These are phyloP conservation scores for Abrus precatorius DNA, from an alignment of 306 rosid species.

Conservation along the genomic window DNA sequence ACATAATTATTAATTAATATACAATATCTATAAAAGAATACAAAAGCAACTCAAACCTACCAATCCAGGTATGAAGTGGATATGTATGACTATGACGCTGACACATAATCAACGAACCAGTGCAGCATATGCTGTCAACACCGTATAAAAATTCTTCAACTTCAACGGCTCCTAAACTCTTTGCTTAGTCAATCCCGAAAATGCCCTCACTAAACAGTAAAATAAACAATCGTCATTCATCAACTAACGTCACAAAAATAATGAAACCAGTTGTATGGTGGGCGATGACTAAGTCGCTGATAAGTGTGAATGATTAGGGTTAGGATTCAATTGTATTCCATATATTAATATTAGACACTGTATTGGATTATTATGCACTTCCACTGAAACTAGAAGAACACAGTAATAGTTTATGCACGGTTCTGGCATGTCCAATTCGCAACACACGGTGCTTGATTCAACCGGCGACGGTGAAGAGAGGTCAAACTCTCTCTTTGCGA, in stretches of 20 bases:
- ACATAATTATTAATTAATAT: not conserved
- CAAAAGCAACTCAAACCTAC: not conserved
- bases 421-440: not conserved
- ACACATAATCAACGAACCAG: slow-evolving; percentile 13
- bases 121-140: not conserved
- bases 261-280: not conserved
- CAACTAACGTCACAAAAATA: not conserved
- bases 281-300: not conserved
- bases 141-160: not conserved
- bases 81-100: not conserved
- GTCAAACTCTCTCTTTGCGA: slow-evolving; percentile 50
- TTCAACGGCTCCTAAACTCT: not conserved
- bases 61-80: not conserved
- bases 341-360: slow-evolving; percentile 17
- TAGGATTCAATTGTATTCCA: not conserved
- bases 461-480: slow-evolving; percentile 43
- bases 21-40: not conserved
- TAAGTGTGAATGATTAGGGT: not conserved
- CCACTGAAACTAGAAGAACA: not conserved
- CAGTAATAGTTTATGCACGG: not conserved
- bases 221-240: not conserved
- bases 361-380: not conserved
- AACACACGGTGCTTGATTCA: slow-evolving; percentile 48
- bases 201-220: not conserved
- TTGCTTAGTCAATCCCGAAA: not conserved